A percentile compares a stretch with the other conserved stretches of the same genome.
These are phyloP conservation scores for Ilex paraguariensis DNA, from an alignment of 305 asterid species.

Conservation along the genomic window DNA sequence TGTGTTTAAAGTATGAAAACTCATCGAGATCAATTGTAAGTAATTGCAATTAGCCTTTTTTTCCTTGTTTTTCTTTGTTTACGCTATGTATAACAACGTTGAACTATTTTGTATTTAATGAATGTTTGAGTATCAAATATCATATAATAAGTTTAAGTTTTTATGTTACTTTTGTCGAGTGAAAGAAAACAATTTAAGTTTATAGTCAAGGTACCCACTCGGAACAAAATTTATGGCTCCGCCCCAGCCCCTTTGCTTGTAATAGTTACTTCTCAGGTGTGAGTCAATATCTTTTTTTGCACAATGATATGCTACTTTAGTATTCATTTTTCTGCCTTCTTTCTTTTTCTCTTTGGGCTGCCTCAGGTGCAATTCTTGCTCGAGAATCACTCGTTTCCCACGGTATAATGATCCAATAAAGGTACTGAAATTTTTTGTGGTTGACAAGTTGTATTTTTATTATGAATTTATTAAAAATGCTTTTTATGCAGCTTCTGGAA, in stretches of 20 bases:
- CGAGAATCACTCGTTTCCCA: constrained; percentile 81
- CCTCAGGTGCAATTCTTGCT: constrained; percentile 77
- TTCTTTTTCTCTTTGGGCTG: constrained; percentile 4
- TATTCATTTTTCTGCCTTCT: background rate
- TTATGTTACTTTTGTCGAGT: too few species aligned
- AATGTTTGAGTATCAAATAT: too few species aligned
- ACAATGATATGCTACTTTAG: background rate
- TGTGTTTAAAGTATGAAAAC: background rate
- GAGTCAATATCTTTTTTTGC: background rate
- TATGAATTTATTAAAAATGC: too few species aligned
- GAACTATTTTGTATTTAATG: too few species aligned
- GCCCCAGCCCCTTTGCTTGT: too few species aligned
- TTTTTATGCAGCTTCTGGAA: constrained; percentile 67
- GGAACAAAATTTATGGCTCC: background rate
- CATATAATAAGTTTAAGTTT: too few species aligned
- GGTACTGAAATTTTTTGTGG: constrained; percentile 39
- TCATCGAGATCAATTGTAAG: background rate
- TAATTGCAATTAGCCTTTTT: too few species aligned
- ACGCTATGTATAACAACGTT: too few species aligned
- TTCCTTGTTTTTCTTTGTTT: too few species aligned
- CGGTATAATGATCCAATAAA: constrained; percentile 90
- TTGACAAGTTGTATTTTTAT: constrained; percentile 13
- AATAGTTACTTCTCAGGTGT: too few species aligned
- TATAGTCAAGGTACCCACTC: background rate
- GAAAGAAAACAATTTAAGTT: background rate